phyloP scores from a whole-genome alignment of 2,329 filamentous ascomycete genomes.

The Talaromyces islandicus region DNA sequence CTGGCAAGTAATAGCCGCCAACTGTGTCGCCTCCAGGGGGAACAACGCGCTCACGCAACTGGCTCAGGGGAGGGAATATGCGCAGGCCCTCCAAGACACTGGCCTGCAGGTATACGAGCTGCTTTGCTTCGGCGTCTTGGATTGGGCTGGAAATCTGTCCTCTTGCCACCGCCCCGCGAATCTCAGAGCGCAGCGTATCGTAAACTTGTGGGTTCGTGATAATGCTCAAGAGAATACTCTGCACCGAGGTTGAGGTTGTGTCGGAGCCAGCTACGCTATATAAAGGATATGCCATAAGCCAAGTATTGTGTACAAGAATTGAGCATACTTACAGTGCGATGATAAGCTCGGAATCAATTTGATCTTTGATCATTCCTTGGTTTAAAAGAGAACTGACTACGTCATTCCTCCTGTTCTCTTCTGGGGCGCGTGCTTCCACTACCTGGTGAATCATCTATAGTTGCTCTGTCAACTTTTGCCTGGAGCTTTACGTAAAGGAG shows the following conservation, averaged over 20 bases:
- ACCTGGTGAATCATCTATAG: background rate
- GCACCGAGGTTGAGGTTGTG: slow-evolving; percentile 15
- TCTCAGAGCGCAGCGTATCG: slow-evolving; percentile 13
- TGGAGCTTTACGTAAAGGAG: no score
- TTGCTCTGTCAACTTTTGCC: no score
- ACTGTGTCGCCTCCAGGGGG: slow-evolving; percentile 34
- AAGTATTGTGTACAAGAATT: no score
- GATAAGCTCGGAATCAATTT: slow-evolving; percentile 2
- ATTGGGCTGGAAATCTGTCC: slow-evolving; percentile 19
- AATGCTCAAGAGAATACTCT: background rate
- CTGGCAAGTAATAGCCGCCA: slow-evolving; percentile 37
- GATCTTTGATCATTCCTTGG: background rate
- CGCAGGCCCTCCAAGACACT: slow-evolving; percentile 45
- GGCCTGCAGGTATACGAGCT: slow-evolving; percentile 45
- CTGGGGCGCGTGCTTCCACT: background rate
- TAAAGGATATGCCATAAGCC: no score
- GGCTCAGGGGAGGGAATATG: slow-evolving; percentile 39
- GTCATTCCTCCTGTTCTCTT: background rate
- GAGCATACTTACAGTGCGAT: background rate
- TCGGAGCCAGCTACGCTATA: slow-evolving; percentile 14
- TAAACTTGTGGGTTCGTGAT: slow-evolving; percentile 4
- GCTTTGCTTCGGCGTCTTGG: slow-evolving; percentile 31
- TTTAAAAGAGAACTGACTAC: background rate
- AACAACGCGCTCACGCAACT: slow-evolving; percentile 28
- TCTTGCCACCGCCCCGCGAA: slow-evolving; percentile 4